Conservation (phyloP, 345 rosid genomes). For the Rhodamnia rubescens region DNA sequence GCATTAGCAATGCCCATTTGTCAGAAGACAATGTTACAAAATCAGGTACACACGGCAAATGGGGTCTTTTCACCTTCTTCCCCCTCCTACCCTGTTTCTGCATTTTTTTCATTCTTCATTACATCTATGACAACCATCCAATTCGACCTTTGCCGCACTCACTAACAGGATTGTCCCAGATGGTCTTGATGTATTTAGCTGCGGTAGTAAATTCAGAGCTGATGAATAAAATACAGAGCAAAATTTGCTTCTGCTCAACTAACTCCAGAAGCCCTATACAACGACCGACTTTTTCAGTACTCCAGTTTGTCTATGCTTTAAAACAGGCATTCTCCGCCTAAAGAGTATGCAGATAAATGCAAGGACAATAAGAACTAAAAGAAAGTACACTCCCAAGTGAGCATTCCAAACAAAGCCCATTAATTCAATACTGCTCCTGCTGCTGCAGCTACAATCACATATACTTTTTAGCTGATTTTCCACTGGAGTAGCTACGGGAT, state of each 20-base stretch:
- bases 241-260: background rate
- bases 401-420: slow-evolving; percentile 21
- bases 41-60: background rate
- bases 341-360: slow-evolving; percentile 33
- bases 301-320: slow-evolving; percentile 34
- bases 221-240: background rate
- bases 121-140: background rate
- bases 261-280: slow-evolving; percentile 6
- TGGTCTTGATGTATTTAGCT: background rate
- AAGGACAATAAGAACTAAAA: slow-evolving; percentile 28
- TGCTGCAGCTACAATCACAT: slow-evolving; percentile 27
- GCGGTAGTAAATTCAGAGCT: background rate
- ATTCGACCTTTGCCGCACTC: background rate
- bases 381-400: slow-evolving; percentile 36
- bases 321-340: slow-evolving; percentile 34
- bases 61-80: background rate
- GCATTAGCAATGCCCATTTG: background rate
- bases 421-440: slow-evolving; percentile 14
- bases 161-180: background rate
- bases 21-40: background rate
- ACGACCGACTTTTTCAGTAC: slow-evolving; percentile 12
- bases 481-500: slow-evolving; percentile 31
- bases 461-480: slow-evolving; percentile 19
- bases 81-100: background rate
- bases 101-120: background rate